Conservation (phyloP, 352 stramenopile species). For the Phytopythium montanum region DNA sequence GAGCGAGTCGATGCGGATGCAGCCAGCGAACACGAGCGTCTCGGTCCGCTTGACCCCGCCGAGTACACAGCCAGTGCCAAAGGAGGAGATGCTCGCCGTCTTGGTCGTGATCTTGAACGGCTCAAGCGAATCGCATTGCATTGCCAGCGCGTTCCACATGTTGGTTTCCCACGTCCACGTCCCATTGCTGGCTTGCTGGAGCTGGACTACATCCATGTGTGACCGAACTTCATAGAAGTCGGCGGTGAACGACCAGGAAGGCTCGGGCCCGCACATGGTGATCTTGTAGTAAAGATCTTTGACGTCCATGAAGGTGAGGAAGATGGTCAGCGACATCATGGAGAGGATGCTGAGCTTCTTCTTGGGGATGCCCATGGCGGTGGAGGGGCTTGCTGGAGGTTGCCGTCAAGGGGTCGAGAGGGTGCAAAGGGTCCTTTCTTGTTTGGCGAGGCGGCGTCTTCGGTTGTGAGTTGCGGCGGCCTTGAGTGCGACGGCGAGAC, state of each 20-base stretch:
- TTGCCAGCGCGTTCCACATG: slow-evolving; percentile 21
- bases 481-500: no score
- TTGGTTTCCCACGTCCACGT: slow-evolving; percentile 9
- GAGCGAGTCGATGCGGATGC: slow-evolving; percentile 13
- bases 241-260: slow-evolving; percentile 13
- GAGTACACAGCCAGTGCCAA: slow-evolving; percentile 15
- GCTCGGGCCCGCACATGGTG: slow-evolving; percentile 16
- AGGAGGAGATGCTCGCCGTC: slow-evolving; percentile 11
- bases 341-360: slow-evolving; percentile 14
- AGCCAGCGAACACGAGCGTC: slow-evolving; percentile 18
- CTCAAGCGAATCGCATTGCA: slow-evolving; percentile 14
- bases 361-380: no score
- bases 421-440: no score
- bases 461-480: no score
- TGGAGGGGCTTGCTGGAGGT: no score
- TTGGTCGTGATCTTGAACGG: slow-evolving; percentile 14
- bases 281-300: slow-evolving; percentile 26
- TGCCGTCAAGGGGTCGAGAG: no score
- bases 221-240: slow-evolving; percentile 15
- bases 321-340: slow-evolving; percentile 20
- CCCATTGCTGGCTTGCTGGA: slow-evolving; percentile 11
- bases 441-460: no score
- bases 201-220: slow-evolving; percentile 13
- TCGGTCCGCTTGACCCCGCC: slow-evolving; percentile 9
- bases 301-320: slow-evolving; percentile 25